phyloP scores from a whole-genome alignment of 2,329 filamentous ascomycete genomes.

The Trichoderma sp. region DNA sequence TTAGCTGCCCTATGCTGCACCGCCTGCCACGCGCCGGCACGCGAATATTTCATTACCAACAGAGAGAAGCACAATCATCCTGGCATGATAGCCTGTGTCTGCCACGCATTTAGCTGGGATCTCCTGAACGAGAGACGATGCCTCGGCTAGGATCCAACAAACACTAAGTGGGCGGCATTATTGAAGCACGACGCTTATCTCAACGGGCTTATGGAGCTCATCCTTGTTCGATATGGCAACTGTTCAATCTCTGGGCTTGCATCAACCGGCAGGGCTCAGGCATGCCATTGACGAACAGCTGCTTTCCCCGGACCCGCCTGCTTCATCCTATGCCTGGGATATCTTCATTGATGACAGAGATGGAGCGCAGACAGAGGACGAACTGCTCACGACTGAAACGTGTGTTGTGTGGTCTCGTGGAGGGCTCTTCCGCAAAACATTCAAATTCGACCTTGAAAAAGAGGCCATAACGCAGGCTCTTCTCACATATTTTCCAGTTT shows the following conservation, averaged over 20 bases:
- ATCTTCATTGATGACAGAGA: constrained; percentile 50
- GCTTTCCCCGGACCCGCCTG: constrained; percentile 65
- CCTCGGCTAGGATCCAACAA: background rate
- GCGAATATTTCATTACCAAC: constrained; percentile 7
- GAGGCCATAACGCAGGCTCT: constrained; percentile 85
- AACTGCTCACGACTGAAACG: constrained; percentile 72
- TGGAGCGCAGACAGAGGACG: constrained; percentile 64
- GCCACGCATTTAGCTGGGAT: background rate
- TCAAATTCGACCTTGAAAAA: constrained; percentile 82
- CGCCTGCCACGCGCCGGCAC: constrained; percentile 22
- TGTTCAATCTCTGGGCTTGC: constrained; percentile 86
- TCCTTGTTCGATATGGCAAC: constrained; percentile 68
- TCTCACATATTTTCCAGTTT: constrained; percentile 75
- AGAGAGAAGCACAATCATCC: background rate
- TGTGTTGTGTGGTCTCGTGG: constrained; percentile 90
- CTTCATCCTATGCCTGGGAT: constrained; percentile 75
- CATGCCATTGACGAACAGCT: constrained; percentile 82
- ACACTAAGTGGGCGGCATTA: constrained; percentile 3
- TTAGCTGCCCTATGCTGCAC: constrained; percentile 2
- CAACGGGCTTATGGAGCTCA: constrained; percentile 38
- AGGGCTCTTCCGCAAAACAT: constrained; percentile 79
- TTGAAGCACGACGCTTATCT: background rate
- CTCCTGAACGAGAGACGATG: background rate
- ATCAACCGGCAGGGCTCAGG: constrained; percentile 80
- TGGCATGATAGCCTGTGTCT: background rate